phyloP scores from a whole-genome alignment of 306 rosid species.

The Amphicarpaea edgeworthii region DNA sequence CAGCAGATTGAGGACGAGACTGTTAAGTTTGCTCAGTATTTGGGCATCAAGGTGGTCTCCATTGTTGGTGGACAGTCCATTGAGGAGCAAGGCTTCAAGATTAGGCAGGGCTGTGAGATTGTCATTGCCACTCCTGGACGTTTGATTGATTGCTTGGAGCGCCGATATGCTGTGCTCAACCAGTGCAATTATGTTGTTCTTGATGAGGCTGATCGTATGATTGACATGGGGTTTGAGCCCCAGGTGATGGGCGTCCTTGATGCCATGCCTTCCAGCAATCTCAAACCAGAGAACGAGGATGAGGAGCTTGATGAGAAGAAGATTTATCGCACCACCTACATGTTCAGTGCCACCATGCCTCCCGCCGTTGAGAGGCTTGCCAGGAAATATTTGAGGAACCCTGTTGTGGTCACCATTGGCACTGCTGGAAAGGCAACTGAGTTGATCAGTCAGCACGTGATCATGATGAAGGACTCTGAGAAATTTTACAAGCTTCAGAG shows the following conservation, averaged over 20 bases:
- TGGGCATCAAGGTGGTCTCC: conserved; percentile 88
- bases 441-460: conserved; percentile 80
- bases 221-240: conserved; percentile 95
- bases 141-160: conserved; percentile 84
- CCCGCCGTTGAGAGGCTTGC: conserved; percentile 92
- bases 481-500: conserved; percentile 52
- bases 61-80: conserved; percentile 96
- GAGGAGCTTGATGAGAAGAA: conserved; percentile 91
- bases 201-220: conserved; percentile 97
- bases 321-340: conserved; percentile 89
- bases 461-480: conserved; percentile 63
- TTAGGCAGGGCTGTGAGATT: conserved; percentile 89
- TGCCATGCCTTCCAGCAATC: conserved; percentile 96
- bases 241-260: conserved; percentile 91
- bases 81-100: conserved; percentile 92
- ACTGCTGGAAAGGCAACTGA: conserved; percentile 91
- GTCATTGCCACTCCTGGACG: conserved; percentile 97
- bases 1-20: conserved; percentile 97
- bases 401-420: conserved; percentile 91
- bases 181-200: conserved; percentile 97
- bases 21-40: conserved; percentile 75
- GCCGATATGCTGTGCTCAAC: conserved; percentile 85
- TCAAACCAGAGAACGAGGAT: conserved; percentile 89
- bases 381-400: conserved; percentile 84
- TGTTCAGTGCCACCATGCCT: conserved; percentile 98